These are phyloP conservation scores for Apiospora koreana DNA, from an alignment of 2,329 filamentous ascomycete species.

Conservation along the genomic window DNA sequence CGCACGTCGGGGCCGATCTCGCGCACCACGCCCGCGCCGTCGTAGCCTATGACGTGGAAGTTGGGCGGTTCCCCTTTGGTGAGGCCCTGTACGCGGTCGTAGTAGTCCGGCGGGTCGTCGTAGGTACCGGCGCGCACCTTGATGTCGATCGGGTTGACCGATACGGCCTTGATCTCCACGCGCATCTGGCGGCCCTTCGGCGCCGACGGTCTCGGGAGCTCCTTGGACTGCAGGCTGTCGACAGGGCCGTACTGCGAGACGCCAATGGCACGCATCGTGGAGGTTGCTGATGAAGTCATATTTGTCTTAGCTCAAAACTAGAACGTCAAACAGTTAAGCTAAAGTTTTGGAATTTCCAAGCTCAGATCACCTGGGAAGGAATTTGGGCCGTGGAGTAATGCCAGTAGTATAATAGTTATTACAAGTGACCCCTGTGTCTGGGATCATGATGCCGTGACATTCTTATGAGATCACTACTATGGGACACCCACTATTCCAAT, in stretches of 20 bases:
- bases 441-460: not conserved
- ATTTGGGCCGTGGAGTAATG: no score
- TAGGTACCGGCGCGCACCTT: slow-evolving; percentile 37
- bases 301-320: not conserved
- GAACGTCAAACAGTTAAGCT: not conserved
- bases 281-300: not conserved
- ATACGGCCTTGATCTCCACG: slow-evolving; percentile 10
- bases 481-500: not conserved
- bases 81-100: slow-evolving; percentile 28
- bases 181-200: slow-evolving; percentile 25
- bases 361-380: no score
- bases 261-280: slow-evolving; percentile 25
- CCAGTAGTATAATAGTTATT: no score
- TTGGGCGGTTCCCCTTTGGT: slow-evolving; percentile 16
- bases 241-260: slow-evolving; percentile 24
- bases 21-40: slow-evolving; percentile 41
- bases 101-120: slow-evolving; percentile 39
- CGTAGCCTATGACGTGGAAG: slow-evolving; percentile 44
- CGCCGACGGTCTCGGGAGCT: slow-evolving; percentile 21
- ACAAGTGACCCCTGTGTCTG: not conserved
- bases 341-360: not conserved
- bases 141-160: slow-evolving; percentile 37
- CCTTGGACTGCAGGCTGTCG: slow-evolving; percentile 22
- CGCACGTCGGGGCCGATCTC: slow-evolving; percentile 32
- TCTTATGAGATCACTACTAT: not conserved